Evolutionary conservation across 495 filamentous ascomycete species (phyloP).

Genomic region (Mytilinidion resinicola): DNA sequence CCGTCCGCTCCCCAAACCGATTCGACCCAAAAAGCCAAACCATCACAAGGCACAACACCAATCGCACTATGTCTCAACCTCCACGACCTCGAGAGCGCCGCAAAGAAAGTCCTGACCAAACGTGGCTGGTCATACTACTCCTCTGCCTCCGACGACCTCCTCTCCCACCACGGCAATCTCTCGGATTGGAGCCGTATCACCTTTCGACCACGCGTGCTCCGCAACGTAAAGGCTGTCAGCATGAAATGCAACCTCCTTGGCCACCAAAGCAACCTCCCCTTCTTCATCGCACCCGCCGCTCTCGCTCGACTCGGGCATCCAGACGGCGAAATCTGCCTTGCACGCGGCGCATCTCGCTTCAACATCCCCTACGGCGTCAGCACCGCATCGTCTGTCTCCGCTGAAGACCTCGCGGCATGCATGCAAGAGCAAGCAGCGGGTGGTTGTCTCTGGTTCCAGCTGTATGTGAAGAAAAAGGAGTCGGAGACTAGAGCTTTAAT

Average conservation of each 20-base stretch:
- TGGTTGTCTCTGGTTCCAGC: slow-evolving; percentile 17
- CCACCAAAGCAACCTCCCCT: slow-evolving; percentile 12
- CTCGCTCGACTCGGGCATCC: slow-evolving; percentile 20
- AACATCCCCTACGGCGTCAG: not conserved
- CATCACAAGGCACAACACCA: not conserved
- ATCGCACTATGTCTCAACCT: not conserved
- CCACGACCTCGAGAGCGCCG: slow-evolving; percentile 17
- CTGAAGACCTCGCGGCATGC: not conserved
- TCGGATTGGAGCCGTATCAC: slow-evolving; percentile 17
- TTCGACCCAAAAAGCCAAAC: not conserved
- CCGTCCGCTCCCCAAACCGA: not conserved
- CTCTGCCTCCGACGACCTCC: slow-evolving; percentile 18
- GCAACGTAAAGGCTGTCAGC: slow-evolving; percentile 19
- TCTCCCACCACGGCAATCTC: slow-evolving; percentile 16
- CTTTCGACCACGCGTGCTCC: slow-evolving; percentile 24
- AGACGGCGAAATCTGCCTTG: slow-evolving; percentile 18
- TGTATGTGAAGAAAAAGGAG: slow-evolving; percentile 21
- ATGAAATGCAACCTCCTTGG: slow-evolving; percentile 15
- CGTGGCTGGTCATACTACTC: slow-evolving; percentile 23
- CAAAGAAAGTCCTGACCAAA: slow-evolving; percentile 9
- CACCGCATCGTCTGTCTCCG: not conserved
- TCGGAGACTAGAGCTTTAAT: slow-evolving; percentile 15
- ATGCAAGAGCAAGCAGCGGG: not conserved
- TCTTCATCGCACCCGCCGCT: slow-evolving; percentile 27
- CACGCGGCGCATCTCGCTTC: not conserved